Evolutionary conservation across 805 yeast species (phyloP), one percentile per base, ranked within the genome.

Genomic region (Saccharomycopsis fermentans): DNA sequence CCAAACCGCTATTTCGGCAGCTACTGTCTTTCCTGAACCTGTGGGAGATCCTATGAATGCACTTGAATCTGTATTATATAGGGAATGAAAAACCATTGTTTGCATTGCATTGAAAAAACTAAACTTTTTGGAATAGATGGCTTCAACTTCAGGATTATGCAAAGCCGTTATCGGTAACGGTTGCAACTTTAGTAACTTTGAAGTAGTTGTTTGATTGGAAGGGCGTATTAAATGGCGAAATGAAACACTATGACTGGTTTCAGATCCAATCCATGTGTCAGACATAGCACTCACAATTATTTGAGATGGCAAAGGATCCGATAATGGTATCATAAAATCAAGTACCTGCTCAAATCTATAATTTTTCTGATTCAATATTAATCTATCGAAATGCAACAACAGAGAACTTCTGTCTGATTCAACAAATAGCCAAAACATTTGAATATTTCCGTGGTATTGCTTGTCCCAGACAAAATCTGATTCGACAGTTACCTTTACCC

Each of bases 11-110:
- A 94, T 72, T 68, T 94, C 99, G 0, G 98, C 96, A 32, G 95
- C 98, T 36, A 94, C 86, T 0, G 99, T 94, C 70, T 94, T 94
- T 64, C 99, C 99, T 0, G 97, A 92, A 26, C 99, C 99, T 1
- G 99, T 94, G 2, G 99, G 99, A 0, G 98, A 90, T 9, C 99
- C 99, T 52, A 94, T 88, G 70, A 94, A 87, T 0, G 86, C 91
- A 68, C 87, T 87, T 1, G 86, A 79, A 62, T 86, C 81, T 0
- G 86, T 73, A 69, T 94, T 83, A 72, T 91, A 94, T 52, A 94
- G 72, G 0, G 96, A 81, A 68, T 91, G 96, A 73, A 94, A 94
- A 0, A 86, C 81, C 98, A 92, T 92, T 0, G 98, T 92, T 72
- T 94, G 99, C 97, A 94, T 91, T 3, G 99, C 98, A 68, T 94